Base-by-base conservation (phyloP, 768 basidiomycete species). In the Tephrocybe rancida region DNA sequence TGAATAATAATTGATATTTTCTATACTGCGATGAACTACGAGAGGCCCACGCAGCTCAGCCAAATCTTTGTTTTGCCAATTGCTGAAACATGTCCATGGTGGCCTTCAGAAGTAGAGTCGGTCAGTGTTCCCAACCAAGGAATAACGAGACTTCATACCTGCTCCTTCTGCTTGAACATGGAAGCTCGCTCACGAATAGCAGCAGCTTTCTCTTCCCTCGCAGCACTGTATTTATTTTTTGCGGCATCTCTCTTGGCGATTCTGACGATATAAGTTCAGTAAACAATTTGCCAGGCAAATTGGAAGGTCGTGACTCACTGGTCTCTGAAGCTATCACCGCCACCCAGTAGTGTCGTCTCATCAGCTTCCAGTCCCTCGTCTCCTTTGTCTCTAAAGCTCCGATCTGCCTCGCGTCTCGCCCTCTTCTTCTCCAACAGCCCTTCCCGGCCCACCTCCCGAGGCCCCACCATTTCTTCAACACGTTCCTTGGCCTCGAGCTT, bases 1-100 rank as follows among this genome's bases (percentile, higher is more conserved):
- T 30, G 29, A 30, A 30, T 5, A 30, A 13, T 30, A 16, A 37
- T 37, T 8, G 16, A 37, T 37, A 37, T 37, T 16, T 37, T 8
- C 16, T 16, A 37, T 7, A 16, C 7, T 37, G 16, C 16, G 35
- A 37, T 16, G 7, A 37, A 41, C 8, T 41, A 43, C 32, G 37
- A 18, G 30, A 34, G 5, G 22, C 14, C 3, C 5, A 19, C 3
- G 6, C 21, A 19, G 19, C 19, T 41, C 39, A 54, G 35, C 53
- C 53, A n/a, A 54, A 54, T 44, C 53, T 48, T 24, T 54, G 53
- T n/a, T 54, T 54, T 19, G 53, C 95, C 66, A 96, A 73, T 59
- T 88, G 85, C 70, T 90, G 90, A 70, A 97, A 94, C 93, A 95
- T 95, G 52, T 92, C 92, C 92, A 98, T 98, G 0, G 93, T 97